Conservation (phyloP, 495 filamentous ascomycete genomes). For the Talaromyces nanjingensis region DNA sequence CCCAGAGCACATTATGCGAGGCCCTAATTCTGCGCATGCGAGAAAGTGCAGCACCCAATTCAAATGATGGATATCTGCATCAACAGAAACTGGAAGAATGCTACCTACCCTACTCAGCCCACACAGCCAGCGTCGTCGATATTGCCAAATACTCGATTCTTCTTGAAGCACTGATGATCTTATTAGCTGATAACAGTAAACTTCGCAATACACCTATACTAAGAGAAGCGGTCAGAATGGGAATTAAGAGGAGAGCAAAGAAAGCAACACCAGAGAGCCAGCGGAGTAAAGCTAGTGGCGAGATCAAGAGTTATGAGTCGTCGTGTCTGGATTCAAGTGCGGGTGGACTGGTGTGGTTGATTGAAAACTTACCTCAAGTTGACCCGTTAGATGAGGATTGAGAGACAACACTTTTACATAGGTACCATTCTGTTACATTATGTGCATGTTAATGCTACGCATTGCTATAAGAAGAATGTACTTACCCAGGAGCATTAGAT, state of each 20-base stretch:
- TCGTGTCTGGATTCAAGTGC: constrained; percentile 35
- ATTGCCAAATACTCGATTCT: constrained; percentile 77
- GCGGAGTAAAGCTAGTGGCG: constrained; percentile 28
- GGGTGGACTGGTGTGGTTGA: constrained; percentile 28
- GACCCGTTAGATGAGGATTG: not conserved
- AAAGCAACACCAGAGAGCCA: constrained; percentile 41
- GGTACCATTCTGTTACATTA: too few species aligned
- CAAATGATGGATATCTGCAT: constrained; percentile 41
- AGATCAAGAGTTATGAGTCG: constrained; percentile 31
- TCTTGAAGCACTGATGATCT: constrained; percentile 62
- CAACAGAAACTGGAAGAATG: constrained; percentile 54
- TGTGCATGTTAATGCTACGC: not conserved
- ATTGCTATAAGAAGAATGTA: not conserved
- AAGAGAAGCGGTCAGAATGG: constrained; percentile 47
- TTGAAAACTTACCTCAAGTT: constrained; percentile 17
- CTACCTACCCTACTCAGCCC: constrained; percentile 68
- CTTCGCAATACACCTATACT: constrained; percentile 41
- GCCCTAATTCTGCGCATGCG: constrained; percentile 57
- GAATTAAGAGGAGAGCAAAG: constrained; percentile 51
- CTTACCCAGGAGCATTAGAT: not conserved
- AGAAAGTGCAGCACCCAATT: constrained; percentile 46
- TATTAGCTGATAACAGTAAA: constrained; percentile 37
- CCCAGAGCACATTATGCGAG: constrained; percentile 57
- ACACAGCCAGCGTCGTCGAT: constrained; percentile 51
- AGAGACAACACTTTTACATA: too few species aligned